Evolutionary conservation across 352 stramenopile genomes (phyloP).

Genomic region (Phytophthora quininea): DNA sequence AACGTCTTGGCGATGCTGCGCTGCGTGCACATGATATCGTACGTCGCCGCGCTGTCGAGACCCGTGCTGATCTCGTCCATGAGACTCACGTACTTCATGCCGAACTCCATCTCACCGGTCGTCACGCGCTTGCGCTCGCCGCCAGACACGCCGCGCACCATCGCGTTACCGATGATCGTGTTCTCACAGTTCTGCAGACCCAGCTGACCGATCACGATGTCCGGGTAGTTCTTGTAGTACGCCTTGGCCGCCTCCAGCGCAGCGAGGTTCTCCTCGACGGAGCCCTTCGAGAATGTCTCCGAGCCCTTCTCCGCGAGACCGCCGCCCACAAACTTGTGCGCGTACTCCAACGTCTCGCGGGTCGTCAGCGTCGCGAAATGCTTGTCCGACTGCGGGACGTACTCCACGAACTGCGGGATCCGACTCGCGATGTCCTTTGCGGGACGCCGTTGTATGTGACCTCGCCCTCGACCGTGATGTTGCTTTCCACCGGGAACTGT

Average conservation of each 20-base stretch:
- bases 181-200: constrained; percentile 54
- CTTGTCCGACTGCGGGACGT: constrained; percentile 53
- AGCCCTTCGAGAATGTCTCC: constrained; percentile 46
- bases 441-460: constrained; percentile 29
- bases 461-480: constrained; percentile 27
- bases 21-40: constrained; percentile 50
- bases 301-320: constrained; percentile 41
- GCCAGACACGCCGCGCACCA: constrained; percentile 66
- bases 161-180: constrained; percentile 64
- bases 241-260: constrained; percentile 20
- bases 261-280: constrained; percentile 25
- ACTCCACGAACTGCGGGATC: constrained; percentile 31
- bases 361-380: constrained; percentile 33
- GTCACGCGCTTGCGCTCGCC: constrained; percentile 73
- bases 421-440: constrained; percentile 17
- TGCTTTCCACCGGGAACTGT: constrained; percentile 19
- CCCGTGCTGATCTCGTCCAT: constrained; percentile 77
- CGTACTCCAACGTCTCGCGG: constrained; percentile 11
- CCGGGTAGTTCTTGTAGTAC: constrained; percentile 44
- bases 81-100: constrained; percentile 64
- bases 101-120: constrained; percentile 88
- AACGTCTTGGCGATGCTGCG: constrained; percentile 44
- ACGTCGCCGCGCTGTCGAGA: constrained; percentile 48
- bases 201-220: constrained; percentile 44
- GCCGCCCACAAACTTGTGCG: constrained; percentile 65